phyloP scores from a whole-genome alignment of 192 early-diverging fungal species.

The Allomyces macrogynus region DNA sequence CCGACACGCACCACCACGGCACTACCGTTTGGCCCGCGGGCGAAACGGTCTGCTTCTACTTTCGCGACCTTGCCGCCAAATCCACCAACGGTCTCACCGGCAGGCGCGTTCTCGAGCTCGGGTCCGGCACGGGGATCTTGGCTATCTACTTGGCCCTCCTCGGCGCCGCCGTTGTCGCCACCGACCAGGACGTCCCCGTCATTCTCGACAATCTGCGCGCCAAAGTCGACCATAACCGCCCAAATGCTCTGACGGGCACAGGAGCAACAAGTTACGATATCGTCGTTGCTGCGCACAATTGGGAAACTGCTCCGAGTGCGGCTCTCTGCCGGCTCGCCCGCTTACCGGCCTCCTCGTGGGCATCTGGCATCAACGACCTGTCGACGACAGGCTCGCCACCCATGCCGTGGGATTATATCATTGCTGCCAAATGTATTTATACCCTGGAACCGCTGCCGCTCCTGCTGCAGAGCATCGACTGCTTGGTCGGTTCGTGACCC shows the following conservation, averaged over 20 bases:
- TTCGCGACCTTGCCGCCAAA: neutral
- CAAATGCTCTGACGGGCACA: no score
- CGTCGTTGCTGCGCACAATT: neutral
- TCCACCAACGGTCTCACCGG: neutral
- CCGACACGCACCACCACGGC: neutral
- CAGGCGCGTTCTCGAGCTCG: neutral
- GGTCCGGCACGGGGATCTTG: neutral
- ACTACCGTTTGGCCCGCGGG: neutral
- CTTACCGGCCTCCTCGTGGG: no score
- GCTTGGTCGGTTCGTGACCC: neutral
- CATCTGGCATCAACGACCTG: no score
- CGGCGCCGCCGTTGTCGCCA: neutral
- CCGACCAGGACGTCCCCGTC: neutral
- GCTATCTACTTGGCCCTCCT: neutral
- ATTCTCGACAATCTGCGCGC: neutral
- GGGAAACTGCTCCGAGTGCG: neutral
- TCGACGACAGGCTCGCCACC: no score
- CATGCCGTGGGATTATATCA: neutral
- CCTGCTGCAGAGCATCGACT: neutral
- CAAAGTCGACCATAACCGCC: neutral
- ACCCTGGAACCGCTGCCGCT: constrained; percentile 1
- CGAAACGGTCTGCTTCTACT: neutral
- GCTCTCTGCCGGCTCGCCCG: neutral
- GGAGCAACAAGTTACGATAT: neutral
- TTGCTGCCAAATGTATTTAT: neutral